Evolutionary conservation across 306 rosid genomes (phyloP).

Genomic region (Cucurbita argyrosperma): DNA sequence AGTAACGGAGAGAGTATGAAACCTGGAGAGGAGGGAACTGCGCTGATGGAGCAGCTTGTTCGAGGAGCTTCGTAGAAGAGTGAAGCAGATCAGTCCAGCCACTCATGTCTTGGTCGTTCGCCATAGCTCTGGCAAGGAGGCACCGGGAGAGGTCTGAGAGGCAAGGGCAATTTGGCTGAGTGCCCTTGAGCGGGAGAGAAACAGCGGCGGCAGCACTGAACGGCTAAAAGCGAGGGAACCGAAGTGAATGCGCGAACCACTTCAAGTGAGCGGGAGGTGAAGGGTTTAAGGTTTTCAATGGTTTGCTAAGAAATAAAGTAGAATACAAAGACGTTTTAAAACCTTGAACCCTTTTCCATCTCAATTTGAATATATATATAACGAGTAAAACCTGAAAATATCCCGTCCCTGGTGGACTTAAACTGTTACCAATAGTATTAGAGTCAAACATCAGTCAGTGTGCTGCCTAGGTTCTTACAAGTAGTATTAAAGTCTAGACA

Average conservation of each 20-base stretch:
- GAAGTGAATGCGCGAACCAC: not conserved
- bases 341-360: no score
- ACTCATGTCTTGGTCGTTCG: constrained; percentile 50
- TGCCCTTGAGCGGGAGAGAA: not conserved
- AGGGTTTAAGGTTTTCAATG: not conserved
- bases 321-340: not conserved
- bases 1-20: not conserved
- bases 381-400: no score
- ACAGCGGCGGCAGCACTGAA: not conserved
- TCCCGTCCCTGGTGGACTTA: no score
- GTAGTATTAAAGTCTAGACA: no score
- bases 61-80: constrained; percentile 92
- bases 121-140: constrained; percentile 25
- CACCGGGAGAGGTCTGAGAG: not conserved
- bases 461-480: no score
- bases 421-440: no score
- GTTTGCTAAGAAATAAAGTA: not conserved
- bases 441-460: no score
- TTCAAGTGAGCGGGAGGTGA: not conserved
- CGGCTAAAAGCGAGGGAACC: not conserved
- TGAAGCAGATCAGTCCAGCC: constrained; percentile 80
- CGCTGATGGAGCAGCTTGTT: constrained; percentile 94
- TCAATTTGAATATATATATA: no score
- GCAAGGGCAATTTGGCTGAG: not conserved
- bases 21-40: constrained; percentile 99